Conservation (phyloP, 2,329 filamentous ascomycete genomes). For the Elsinoe batatas region DNA sequence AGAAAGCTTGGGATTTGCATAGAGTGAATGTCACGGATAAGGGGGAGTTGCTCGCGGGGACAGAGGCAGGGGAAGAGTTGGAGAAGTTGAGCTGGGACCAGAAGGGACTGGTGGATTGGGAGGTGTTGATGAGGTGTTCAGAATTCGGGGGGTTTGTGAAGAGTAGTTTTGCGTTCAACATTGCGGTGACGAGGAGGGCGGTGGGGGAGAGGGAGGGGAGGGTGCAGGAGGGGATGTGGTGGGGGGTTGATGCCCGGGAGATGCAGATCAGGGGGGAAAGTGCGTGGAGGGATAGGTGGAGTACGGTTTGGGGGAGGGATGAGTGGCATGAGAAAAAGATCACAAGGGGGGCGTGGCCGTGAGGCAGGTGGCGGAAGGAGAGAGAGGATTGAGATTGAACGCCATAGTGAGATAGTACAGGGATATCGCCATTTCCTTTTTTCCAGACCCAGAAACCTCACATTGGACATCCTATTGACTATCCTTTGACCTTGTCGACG, state of each 20-base stretch:
- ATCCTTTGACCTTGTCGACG: not conserved
- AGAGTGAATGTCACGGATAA: conserved; percentile 36
- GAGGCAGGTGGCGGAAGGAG: not conserved
- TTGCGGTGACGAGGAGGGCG: conserved; percentile 35
- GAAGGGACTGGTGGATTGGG: conserved; percentile 39
- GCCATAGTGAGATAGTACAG: not conserved
- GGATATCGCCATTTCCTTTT: not conserved
- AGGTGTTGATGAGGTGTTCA: conserved; percentile 37
- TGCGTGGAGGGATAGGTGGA: conserved; percentile 18
- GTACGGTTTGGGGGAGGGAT: conserved; percentile 19
- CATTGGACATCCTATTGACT: not conserved
- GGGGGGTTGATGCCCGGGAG: conserved; percentile 21
- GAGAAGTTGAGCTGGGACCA: conserved; percentile 57
- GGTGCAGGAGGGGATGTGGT: conserved; percentile 14
- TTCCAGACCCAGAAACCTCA: not conserved
- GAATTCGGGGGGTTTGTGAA: conserved; percentile 37
- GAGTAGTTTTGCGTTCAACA: conserved; percentile 40
- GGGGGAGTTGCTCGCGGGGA: conserved; percentile 32
- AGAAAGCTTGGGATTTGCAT: conserved; percentile 27
- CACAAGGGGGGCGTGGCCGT: conserved; percentile 16
- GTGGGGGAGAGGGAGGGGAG: conserved; percentile 21
- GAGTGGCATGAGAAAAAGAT: conserved; percentile 17
- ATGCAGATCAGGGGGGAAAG: conserved; percentile 18
- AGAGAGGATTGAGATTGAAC: not conserved
- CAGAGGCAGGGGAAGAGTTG: conserved; percentile 37